Conservation (phyloP, 306 rosid species). For the Rosa multiflora region DNA sequence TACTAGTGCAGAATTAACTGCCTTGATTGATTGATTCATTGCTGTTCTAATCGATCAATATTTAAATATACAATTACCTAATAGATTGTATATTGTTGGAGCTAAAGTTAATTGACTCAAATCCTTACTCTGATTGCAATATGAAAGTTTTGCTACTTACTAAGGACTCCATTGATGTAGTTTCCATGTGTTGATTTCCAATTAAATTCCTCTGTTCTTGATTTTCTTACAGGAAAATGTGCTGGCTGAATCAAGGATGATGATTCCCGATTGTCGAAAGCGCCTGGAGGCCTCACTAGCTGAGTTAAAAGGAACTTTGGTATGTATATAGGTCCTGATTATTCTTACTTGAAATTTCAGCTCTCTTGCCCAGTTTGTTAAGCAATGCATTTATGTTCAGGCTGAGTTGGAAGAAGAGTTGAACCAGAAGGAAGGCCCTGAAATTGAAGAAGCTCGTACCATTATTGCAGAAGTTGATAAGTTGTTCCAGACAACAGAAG, state of each 20-base stretch:
- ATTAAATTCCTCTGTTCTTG: conserved; percentile 10
- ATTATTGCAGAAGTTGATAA: conserved; percentile 58
- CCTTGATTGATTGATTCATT: not conserved
- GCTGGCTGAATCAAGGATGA: conserved; percentile 94
- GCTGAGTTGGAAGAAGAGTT: conserved; percentile 71
- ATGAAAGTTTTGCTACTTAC: not conserved
- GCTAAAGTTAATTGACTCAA: not conserved
- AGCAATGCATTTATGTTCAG: conserved; percentile 33
- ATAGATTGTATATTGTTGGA: not conserved
- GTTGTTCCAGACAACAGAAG: conserved; percentile 52
- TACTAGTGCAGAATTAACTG: not conserved
- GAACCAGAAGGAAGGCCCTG: conserved; percentile 58
- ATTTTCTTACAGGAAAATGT: conserved; percentile 78
- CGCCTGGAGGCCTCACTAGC: conserved; percentile 77
- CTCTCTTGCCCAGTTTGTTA: conserved; percentile 9
- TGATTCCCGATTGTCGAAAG: conserved; percentile 89
- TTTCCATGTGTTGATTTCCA: not conserved
- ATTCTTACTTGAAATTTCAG: not conserved
- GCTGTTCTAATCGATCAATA: not conserved
- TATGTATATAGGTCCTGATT: conserved; percentile 26
- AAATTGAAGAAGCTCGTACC: conserved; percentile 70
- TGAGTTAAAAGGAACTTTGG: conserved; percentile 70
- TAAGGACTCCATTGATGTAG: not conserved
- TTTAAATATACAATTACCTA: no score
- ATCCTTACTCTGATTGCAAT: not conserved